Base-by-base conservation (phyloP, 441 rosid genomes). In the Macaranga tanarius region DNA sequence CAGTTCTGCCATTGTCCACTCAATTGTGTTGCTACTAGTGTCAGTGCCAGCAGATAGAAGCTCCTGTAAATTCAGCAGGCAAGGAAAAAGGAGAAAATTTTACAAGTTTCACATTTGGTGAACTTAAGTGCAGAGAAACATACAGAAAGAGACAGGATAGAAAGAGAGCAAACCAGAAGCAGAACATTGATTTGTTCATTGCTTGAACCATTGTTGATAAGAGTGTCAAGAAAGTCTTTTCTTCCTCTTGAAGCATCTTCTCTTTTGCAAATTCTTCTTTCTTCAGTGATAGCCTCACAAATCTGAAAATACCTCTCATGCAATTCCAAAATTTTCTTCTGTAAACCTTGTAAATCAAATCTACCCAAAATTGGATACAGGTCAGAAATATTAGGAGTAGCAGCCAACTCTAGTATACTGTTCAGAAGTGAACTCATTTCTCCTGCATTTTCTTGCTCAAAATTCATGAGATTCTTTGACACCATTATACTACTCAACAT, bases 371-470 rank as follows among this genome's bases (percentile, higher is more conserved):
- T 47, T 1, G 86, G 88, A 72, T 76, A 82, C 28, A 72, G 62
- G 47, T 82, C 88, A 7, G 84, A 82, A 3, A 84, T 71, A 63
- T 84, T 84, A 28, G 81, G 81, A 23, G 77, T 71, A 22, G 73
- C 60, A 65, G 75, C 77, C 64, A 80, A 38, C 66, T 75, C 72
- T 52, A 73, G 62, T 26, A 79, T 76, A 13, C 76, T 73, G 17
- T 73, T 65, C 19, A 82, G 54, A n/a, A 78, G 62, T 10, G 31
- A 60, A 56, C 66, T 73, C 72, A 80, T 61, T 45, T 73, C 77
- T 44, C 74, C 72, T 25, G 51, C 72, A 48, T 67, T 70, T 67
- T 76, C 76, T 59, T 75, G 51, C 26, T 79, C 71, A 65, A 81
- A 69, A 65, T 72, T 65, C n/a, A 79, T 62, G 17, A 85, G 71